Evolutionary conservation across 192 early-diverging fungal species (phyloP).

Genomic region (Thamnidium elegans): DNA sequence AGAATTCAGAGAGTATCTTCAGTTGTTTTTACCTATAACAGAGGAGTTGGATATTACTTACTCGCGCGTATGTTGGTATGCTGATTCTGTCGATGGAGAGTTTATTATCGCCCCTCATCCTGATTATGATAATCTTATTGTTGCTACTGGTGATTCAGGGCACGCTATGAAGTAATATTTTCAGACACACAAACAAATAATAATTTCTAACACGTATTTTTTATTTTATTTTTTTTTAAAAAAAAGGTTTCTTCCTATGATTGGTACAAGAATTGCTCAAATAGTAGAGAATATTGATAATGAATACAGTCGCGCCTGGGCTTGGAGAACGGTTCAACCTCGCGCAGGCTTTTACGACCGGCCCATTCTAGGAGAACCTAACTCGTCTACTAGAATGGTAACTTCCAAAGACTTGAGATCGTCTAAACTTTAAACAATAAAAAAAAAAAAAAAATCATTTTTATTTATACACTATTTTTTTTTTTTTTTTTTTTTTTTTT

Average conservation of each 20-base stretch:
- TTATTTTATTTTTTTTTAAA: background rate
- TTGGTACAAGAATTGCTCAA: conserved; percentile 49
- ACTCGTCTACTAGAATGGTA: no score
- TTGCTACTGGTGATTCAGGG: conserved; percentile 58
- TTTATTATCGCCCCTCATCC: conserved; percentile 50
- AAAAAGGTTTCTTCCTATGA: conserved; percentile 49
- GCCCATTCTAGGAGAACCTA: no score
- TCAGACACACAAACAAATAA: background rate
- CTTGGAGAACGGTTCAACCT: conserved; percentile 10
- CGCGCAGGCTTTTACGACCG: no score
- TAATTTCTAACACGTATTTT: background rate
- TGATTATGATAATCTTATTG: conserved; percentile 33
- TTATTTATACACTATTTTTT: no score
- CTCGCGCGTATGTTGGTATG: conserved; percentile 49
- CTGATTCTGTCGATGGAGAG: conserved; percentile 51
- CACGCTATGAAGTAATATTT: conserved; percentile 55
- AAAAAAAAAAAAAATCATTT: no score
- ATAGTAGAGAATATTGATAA: conserved; percentile 38
- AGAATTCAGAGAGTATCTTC: conserved; percentile 40
- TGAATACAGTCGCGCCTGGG: conserved; percentile 29
- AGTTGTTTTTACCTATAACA: conserved; percentile 38
- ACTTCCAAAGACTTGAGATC: no score
- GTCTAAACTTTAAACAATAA: no score
- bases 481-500: no score
- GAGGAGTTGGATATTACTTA: conserved; percentile 28